phyloP scores from a whole-genome alignment of 1,139 yeast species.

The Diutina siamensis region DNA sequence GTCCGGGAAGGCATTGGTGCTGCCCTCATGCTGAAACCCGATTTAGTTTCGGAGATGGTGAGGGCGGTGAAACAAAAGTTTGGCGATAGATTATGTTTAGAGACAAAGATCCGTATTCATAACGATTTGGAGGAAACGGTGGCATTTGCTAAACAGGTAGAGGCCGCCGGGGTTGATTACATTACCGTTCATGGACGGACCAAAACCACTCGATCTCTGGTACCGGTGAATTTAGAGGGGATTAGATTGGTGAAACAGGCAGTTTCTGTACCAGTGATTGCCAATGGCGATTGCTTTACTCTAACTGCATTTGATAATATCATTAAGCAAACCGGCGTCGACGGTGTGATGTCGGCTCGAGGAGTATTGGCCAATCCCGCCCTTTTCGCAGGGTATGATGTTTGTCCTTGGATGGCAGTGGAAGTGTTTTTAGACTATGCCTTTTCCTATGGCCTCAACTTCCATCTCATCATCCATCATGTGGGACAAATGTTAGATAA shows the following conservation, averaged over 20 bases:
- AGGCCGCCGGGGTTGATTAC: constrained; percentile 83
- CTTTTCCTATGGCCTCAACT: constrained; percentile 74
- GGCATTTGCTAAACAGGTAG: constrained; percentile 59
- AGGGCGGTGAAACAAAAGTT: constrained; percentile 64
- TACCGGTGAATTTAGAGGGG: constrained; percentile 76
- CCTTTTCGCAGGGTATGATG: constrained; percentile 57
- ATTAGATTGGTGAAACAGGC: constrained; percentile 52
- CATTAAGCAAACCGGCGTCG: constrained; percentile 57
- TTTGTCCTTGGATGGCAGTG: constrained; percentile 84
- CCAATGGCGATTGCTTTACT: constrained; percentile 84
- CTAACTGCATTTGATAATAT: constrained; percentile 46
- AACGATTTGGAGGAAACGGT: constrained; percentile 61
- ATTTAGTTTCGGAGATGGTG: constrained; percentile 75
- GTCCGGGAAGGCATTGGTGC: constrained; percentile 96
- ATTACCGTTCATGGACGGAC: constrained; percentile 93
- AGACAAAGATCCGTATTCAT: constrained; percentile 87
- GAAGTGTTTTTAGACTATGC: constrained; percentile 76
- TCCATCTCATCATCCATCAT: constrained; percentile 77
- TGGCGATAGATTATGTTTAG: constrained; percentile 62
- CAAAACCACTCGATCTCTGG: constrained; percentile 70
- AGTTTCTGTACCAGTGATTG: constrained; percentile 72
- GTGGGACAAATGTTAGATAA: constrained; percentile 73
- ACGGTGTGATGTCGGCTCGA: constrained; percentile 94
- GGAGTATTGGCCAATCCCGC: constrained; percentile 85
- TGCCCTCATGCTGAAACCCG: constrained; percentile 79